Conservation (phyloP, 441 rosid species). For the Biscutella laevigata region DNA sequence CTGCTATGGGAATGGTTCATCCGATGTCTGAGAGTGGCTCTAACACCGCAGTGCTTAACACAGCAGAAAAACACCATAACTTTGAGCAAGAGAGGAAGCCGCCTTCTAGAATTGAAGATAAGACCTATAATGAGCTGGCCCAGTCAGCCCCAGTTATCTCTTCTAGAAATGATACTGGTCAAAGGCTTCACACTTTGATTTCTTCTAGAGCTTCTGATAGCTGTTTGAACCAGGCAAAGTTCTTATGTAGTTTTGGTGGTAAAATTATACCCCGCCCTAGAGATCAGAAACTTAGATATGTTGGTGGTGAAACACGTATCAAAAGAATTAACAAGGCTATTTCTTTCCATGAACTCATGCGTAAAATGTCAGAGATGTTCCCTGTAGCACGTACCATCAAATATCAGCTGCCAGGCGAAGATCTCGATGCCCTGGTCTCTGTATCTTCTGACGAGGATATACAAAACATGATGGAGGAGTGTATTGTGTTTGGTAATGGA, state of each 20-base stretch:
- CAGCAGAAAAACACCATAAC: slow-evolving; percentile 38
- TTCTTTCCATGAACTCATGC: slow-evolving; percentile 58
- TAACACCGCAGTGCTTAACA: slow-evolving; percentile 40
- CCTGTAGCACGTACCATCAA: slow-evolving; percentile 46
- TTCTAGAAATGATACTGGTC: slow-evolving; percentile 36
- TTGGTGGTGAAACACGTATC: slow-evolving; percentile 87
- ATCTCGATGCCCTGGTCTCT: slow-evolving; percentile 79
- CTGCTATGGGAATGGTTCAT: slow-evolving; percentile 54
- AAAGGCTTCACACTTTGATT: slow-evolving; percentile 30
- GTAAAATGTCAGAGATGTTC: slow-evolving; percentile 49
- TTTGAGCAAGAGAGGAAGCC: slow-evolving; percentile 47
- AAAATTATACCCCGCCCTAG: slow-evolving; percentile 80
- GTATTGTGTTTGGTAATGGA: slow-evolving; percentile 50
- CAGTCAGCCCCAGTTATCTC: slow-evolving; percentile 40
- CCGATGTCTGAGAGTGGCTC: slow-evolving; percentile 62
- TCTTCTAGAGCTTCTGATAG: slow-evolving; percentile 48
- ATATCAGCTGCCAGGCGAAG: slow-evolving; percentile 94
- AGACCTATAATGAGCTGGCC: slow-evolving; percentile 38
- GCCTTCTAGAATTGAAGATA: slow-evolving; percentile 38
- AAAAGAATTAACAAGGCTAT: slow-evolving; percentile 51
- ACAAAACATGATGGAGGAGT: slow-evolving; percentile 86
- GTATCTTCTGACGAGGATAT: slow-evolving; percentile 86
- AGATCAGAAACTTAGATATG: slow-evolving; percentile 83
- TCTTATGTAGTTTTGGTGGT: slow-evolving; percentile 89
- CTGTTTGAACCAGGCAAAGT: slow-evolving; percentile 45